Evolutionary conservation across 306 rosid species (phyloP), one percentile per base, ranked within the genome.

Genomic region (Quercus alba): DNA sequence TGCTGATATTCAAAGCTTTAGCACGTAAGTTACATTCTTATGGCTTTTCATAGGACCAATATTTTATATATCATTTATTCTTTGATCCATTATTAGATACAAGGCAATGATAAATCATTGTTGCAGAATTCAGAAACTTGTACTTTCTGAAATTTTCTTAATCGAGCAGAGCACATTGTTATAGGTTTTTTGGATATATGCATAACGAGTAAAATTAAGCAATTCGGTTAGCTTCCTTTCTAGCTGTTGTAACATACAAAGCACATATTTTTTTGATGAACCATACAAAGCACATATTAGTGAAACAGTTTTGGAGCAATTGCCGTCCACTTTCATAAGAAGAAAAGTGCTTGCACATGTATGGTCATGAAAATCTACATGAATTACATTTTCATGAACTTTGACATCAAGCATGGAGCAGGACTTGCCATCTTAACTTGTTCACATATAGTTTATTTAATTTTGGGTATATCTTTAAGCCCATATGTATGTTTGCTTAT

Each of bases 1-100:
- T 79, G 83, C 81, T 67, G 79, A 85, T 70, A 70, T 79, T 73
- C 97, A 90, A 81, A 77, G 85, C 54, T 82, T 78, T 78, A 72
- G 73, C 89, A 85, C 90, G 99, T 96, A 93, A 90, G 90, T 64
- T 78, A 84, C 19, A 49, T 70, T 44, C 35, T 55, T 55, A 55
- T 30, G 66, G 28, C 41, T 44, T n/a, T 56, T 46, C 23, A 67
- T 67, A 18, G 44, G 72, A 67, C 35, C 35, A 38, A 41, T 74
- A 11, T 56, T 33, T 28, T 51, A 49, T 57, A 7, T 57, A 55
- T 21, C 61, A 74, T 54, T 76, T 21, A 23, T 75, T 56, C 8
- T 26, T 38, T 38, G 46, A 38, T 38, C 46, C 46, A 38, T 38
- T 38, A 8, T 8, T 51, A 51, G 5, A 21, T 21, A 11, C 28